Percentiles rank a stretch among this genome's conserved stretches.
Conservation (phyloP, 2,329 filamentous ascomycete genomes). For the Fusarium sp. region DNA sequence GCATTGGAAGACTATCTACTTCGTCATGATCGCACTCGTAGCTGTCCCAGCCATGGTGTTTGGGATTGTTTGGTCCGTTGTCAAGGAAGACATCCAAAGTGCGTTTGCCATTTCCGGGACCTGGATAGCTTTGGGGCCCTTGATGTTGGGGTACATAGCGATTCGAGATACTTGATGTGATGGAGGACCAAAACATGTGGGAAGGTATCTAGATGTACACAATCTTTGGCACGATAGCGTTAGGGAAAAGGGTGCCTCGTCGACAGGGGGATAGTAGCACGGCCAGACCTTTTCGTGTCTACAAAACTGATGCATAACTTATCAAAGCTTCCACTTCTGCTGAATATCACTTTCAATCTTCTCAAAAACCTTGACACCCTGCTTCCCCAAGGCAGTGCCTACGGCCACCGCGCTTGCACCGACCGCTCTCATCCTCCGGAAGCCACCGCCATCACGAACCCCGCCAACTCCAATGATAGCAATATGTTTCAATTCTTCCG, state of each 20-base stretch:
- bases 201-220: no score
- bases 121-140: no score
- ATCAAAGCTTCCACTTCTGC: not conserved
- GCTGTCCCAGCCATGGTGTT: no score
- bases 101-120: no score
- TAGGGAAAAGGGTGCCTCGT: not conserved
- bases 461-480: constrained; percentile 79
- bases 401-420: constrained; percentile 77
- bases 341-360: constrained; percentile 59
- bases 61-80: no score
- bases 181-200: no score
- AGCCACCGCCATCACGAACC: constrained; percentile 73
- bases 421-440: constrained; percentile 72
- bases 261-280: not conserved
- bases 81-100: no score
- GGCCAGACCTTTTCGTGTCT: not conserved
- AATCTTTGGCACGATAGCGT: not conserved
- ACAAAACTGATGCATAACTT: not conserved
- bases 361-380: constrained; percentile 72
- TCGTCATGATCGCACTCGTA: no score
- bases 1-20: no score
- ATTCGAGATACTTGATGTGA: no score
- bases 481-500: constrained; percentile 63
- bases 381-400: constrained; percentile 75
- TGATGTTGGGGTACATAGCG: no score